Percentiles rank a stretch among this genome's conserved stretches.
phyloP scores from a whole-genome alignment of 495 filamentous ascomycete species.

The Filosporella fistucella region DNA sequence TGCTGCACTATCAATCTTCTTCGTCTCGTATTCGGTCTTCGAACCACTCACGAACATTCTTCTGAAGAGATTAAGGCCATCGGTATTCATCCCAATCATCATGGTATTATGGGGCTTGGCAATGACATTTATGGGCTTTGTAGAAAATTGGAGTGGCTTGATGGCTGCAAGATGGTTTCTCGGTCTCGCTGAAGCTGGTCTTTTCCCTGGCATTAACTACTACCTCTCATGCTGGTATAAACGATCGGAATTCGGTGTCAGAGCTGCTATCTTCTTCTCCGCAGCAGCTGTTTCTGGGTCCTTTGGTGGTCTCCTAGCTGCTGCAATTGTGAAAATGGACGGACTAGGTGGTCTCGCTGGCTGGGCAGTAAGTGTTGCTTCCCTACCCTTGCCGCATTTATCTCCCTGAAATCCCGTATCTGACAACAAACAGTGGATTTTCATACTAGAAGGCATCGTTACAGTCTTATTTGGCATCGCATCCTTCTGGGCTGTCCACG shows the following conservation, averaged over 20 bases:
- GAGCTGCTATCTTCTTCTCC: constrained; percentile 83
- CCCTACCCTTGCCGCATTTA: no score
- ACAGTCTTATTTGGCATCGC: constrained; percentile 69
- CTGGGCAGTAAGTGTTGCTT: no score
- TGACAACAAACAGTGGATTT: no score
- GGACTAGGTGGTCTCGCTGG: constrained; percentile 60
- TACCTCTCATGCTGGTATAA: constrained; percentile 81
- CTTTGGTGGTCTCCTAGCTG: constrained; percentile 80
- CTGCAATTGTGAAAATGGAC: constrained; percentile 72
- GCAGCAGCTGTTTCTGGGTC: constrained; percentile 81
- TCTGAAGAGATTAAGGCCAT: constrained; percentile 64
- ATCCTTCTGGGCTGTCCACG: constrained; percentile 82
- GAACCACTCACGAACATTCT: constrained; percentile 87
- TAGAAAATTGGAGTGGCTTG: constrained; percentile 38
- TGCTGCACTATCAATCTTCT: constrained; percentile 77
- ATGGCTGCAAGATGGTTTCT: constrained; percentile 64
- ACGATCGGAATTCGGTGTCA: constrained; percentile 37
- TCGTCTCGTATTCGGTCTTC: constrained; percentile 83
- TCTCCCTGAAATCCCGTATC: no score
- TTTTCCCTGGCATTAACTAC: constrained; percentile 85
- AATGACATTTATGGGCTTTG: constrained; percentile 59
- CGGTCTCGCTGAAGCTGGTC: constrained; percentile 76
- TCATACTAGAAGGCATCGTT: constrained; percentile 71
- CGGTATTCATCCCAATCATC: constrained; percentile 58
- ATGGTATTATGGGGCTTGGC: constrained; percentile 57